Conservation (phyloP, 768 basidiomycete genomes). For the Suillus tomentosus region DNA sequence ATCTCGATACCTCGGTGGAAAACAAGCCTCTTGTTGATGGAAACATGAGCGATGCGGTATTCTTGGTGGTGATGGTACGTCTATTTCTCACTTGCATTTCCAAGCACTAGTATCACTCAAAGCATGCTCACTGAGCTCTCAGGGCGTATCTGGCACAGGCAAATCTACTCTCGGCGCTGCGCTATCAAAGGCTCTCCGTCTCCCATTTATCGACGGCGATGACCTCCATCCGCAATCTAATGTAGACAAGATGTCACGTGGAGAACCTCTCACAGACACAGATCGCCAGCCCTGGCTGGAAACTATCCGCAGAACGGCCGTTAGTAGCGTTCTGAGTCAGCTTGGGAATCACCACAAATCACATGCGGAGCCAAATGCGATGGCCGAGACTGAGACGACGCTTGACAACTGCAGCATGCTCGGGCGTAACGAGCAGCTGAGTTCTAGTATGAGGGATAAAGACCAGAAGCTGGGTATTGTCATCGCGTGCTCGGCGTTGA, state of each 20-base stretch:
- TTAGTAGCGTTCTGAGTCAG: slow-evolving; percentile 26
- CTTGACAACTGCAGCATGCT: slow-evolving; percentile 7
- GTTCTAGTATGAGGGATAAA: slow-evolving; percentile 3
- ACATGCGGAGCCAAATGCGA: slow-evolving; percentile 19
- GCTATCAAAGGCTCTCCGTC: slow-evolving; percentile 56
- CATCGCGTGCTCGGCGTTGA: slow-evolving; percentile 86
- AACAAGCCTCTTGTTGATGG: background rate
- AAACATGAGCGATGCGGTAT: slow-evolving; percentile 19
- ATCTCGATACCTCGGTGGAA: background rate
- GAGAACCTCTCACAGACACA: slow-evolving; percentile 73
- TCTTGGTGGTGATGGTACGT: slow-evolving; percentile 57
- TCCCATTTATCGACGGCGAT: slow-evolving; percentile 90
- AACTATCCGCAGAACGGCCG: slow-evolving; percentile 64
- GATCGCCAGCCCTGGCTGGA: slow-evolving; percentile 90
- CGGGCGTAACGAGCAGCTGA: slow-evolving; percentile 2
- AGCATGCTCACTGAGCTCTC: slow-evolving; percentile 3
- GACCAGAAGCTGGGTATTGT: slow-evolving; percentile 55
- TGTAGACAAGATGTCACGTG: slow-evolving; percentile 84
- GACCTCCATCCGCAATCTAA: slow-evolving; percentile 82
- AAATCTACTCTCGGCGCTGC: slow-evolving; percentile 71
- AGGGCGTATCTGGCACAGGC: slow-evolving; percentile 79
- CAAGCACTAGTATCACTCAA: background rate
- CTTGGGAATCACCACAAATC: slow-evolving; percentile 26
- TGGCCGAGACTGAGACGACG: background rate
- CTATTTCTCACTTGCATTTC: background rate